phyloP scores from a whole-genome alignment of 2,329 filamentous ascomycete genomes.

The Apiospora pterosperma region DNA sequence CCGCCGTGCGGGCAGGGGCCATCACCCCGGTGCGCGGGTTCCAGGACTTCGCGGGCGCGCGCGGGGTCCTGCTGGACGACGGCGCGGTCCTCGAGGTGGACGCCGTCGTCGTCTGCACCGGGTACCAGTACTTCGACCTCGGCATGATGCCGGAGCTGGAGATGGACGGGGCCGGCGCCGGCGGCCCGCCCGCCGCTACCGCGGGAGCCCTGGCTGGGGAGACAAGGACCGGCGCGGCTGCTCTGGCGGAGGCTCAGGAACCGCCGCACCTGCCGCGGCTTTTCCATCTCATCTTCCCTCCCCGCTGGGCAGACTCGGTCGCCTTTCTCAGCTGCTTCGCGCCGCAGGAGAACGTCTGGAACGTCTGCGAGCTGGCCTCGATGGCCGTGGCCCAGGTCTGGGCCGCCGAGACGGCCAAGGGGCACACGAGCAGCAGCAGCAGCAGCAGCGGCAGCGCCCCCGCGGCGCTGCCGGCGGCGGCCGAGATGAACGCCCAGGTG shows the following conservation, averaged over 20 bases:
- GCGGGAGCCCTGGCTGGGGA: conserved; percentile 1
- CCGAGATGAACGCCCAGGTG: conserved; percentile 22
- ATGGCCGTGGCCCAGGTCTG: conserved; percentile 33
- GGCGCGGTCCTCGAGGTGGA: conserved; percentile 14
- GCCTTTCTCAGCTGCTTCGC: conserved; percentile 18
- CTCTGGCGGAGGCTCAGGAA: not conserved
- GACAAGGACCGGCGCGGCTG: not conserved
- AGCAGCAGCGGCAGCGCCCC: not conserved
- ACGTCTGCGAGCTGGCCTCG: conserved; percentile 26
- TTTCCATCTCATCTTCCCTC: conserved; percentile 20
- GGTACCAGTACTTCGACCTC: conserved; percentile 16
- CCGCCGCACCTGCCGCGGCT: conserved; percentile 14
- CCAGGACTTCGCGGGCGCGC: conserved; percentile 13
- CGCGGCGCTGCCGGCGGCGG: conserved; percentile 15
- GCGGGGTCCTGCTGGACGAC: conserved; percentile 13
- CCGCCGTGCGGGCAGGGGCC: conserved; percentile 12
- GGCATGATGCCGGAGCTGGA: conserved; percentile 20
- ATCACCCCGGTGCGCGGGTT: conserved; percentile 16
- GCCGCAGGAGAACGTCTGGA: conserved; percentile 18
- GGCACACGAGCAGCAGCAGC: not conserved
- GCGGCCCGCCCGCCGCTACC: conserved; percentile 10
- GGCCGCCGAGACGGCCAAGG: conserved; percentile 12
- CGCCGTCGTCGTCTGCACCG: conserved; percentile 19
- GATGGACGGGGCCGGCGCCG: conserved; percentile 17
- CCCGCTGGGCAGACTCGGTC: conserved; percentile 17